These are phyloP conservation scores for Petasospora fabianii DNA, from an alignment of 1,139 yeast genomes.

Conservation along the genomic window DNA sequence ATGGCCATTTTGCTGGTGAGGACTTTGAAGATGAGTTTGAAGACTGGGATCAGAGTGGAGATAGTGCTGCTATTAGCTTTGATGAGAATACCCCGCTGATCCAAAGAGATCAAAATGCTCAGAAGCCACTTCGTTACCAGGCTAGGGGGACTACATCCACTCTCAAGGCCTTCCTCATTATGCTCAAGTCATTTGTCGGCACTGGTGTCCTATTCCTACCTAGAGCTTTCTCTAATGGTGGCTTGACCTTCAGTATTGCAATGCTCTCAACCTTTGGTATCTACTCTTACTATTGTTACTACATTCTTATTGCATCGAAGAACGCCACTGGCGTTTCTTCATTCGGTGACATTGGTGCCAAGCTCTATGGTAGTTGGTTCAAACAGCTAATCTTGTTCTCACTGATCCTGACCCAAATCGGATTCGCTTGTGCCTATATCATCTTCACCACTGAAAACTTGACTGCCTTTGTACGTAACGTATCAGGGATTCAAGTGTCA, in stretches of 20 bases:
- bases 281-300: slow-evolving; percentile 68
- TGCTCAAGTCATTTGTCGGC: slow-evolving; percentile 72
- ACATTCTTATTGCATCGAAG: slow-evolving; percentile 56
- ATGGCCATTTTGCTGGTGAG: slow-evolving; percentile 86
- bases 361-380: slow-evolving; percentile 58
- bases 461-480: slow-evolving; percentile 52
- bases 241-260: slow-evolving; percentile 52
- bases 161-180: slow-evolving; percentile 58
- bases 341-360: slow-evolving; percentile 70
- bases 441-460: slow-evolving; percentile 70
- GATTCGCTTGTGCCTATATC: slow-evolving; percentile 75
- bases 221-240: slow-evolving; percentile 71
- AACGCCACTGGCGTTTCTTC: slow-evolving; percentile 56
- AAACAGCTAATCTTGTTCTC: slow-evolving; percentile 58
- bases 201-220: slow-evolving; percentile 78
- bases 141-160: slow-evolving; percentile 62
- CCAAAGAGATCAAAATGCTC: slow-evolving; percentile 15
- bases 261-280: slow-evolving; percentile 57
- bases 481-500: slow-evolving; percentile 37
- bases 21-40: slow-evolving; percentile 71
- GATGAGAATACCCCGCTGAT: slow-evolving; percentile 52
- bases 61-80: slow-evolving; percentile 23
- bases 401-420: slow-evolving; percentile 65
- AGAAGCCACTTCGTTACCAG: slow-evolving; percentile 17
- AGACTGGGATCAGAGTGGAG: slow-evolving; percentile 31